Percentiles rank a stretch among this genome's conserved stretches.
phyloP scores from a whole-genome alignment of 2,329 filamentous ascomycete species.

The Dactylellina haptotyla region DNA sequence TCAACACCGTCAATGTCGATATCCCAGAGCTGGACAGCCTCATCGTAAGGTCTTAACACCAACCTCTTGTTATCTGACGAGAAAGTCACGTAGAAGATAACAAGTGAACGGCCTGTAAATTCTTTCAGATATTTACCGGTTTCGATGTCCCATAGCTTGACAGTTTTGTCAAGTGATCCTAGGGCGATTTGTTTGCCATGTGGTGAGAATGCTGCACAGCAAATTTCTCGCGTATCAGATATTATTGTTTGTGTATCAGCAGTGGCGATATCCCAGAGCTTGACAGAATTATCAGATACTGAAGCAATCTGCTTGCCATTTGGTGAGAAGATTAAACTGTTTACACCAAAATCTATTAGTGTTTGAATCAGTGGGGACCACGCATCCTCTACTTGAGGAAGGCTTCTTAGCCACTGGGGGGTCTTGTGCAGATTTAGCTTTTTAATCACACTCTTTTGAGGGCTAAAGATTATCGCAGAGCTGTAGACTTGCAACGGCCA shows the following conservation, averaged over 20 bases:
- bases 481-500: background rate
- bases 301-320: too few relatives aligned
- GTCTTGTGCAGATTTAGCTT: background rate
- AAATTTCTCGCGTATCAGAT: too few relatives aligned
- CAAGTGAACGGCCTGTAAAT: too few relatives aligned
- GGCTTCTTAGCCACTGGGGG: background rate
- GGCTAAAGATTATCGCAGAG: background rate
- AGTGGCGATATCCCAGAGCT: too few relatives aligned
- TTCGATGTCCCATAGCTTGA: background rate
- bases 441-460: background rate
- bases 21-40: too few relatives aligned
- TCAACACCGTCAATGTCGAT: too few relatives aligned
- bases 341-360: too few relatives aligned
- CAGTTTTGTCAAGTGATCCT: background rate
- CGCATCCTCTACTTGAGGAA: background rate
- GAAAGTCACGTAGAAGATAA: too few relatives aligned
- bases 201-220: background rate
- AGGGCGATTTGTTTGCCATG: background rate
- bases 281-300: background rate
- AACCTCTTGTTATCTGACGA: too few relatives aligned
- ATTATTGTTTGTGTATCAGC: background rate
- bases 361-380: background rate
- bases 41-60: too few relatives aligned
- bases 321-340: too few relatives aligned
- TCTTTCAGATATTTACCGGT: background rate